These are phyloP conservation scores for Camellia sinensis DNA, from an alignment of 148 eudicot species.

Conservation along the genomic window DNA sequence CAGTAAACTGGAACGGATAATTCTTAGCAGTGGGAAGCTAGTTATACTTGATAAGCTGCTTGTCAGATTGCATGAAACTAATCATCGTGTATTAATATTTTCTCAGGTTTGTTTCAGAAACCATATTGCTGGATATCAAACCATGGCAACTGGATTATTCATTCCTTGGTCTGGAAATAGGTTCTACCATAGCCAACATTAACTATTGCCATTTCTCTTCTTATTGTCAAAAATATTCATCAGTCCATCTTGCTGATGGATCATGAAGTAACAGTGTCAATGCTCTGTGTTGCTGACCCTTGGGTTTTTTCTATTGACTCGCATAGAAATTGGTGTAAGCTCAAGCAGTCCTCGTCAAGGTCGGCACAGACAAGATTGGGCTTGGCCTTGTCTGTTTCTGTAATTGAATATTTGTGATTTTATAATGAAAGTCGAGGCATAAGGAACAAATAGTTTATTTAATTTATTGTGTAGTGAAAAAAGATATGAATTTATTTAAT, in stretches of 20 bases:
- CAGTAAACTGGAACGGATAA: slow-evolving; percentile 82
- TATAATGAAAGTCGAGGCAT: neutral
- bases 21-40: slow-evolving; percentile 92
- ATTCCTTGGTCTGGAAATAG: slow-evolving; percentile 5
- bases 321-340: neutral
- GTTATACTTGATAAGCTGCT: slow-evolving; percentile 96
- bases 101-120: slow-evolving; percentile 67
- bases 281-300: neutral
- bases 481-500: too few species aligned
- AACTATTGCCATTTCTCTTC: neutral
- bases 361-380: neutral
- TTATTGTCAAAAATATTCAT: slow-evolving; percentile 4
- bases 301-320: neutral
- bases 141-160: slow-evolving; percentile 4
- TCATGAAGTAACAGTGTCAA: neutral
- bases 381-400: neutral
- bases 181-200: neutral
- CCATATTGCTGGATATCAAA: neutral
- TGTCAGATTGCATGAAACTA: slow-evolving; percentile 84
- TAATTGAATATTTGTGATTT: neutral
- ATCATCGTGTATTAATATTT: slow-evolving; percentile 93
- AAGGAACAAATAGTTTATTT: neutral
- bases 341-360: neutral
- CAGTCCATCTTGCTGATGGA: neutral
- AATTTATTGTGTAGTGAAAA: too few species aligned